Evolutionary conservation across 2,329 filamentous ascomycete species (phyloP).

Genomic region (Trichoderma afroharzianum): DNA sequence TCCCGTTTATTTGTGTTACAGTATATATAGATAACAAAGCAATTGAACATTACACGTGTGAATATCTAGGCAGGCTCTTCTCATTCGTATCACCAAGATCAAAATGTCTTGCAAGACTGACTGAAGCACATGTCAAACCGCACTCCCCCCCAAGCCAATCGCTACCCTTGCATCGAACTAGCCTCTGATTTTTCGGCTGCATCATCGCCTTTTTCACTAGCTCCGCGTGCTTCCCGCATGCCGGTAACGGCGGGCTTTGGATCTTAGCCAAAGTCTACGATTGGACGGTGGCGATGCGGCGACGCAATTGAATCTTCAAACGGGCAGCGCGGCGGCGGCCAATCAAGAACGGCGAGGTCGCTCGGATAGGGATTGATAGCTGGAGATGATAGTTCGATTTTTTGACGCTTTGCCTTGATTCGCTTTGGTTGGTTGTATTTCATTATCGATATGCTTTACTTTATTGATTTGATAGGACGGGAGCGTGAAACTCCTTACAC

Average conservation of each 20-base stretch:
- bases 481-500: background rate
- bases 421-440: background rate
- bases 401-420: background rate
- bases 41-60: background rate
- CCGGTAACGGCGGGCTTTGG: slow-evolving; percentile 8
- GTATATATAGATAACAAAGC: background rate
- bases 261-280: background rate
- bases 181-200: background rate
- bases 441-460: slow-evolving; percentile 13
- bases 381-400: background rate
- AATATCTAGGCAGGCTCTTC: background rate
- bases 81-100: background rate
- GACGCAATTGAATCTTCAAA: slow-evolving; percentile 20
- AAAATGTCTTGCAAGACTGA: background rate
- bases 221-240: background rate
- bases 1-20: background rate
- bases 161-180: background rate
- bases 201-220: background rate
- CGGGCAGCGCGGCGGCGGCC: background rate
- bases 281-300: slow-evolving; percentile 4
- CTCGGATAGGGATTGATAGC: slow-evolving; percentile 9
- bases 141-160: background rate
- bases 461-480: background rate
- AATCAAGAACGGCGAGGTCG: slow-evolving; percentile 1
- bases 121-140: background rate